phyloP scores from a whole-genome alignment of 2,329 filamentous ascomycete species.

The Blumeriella jaapii region DNA sequence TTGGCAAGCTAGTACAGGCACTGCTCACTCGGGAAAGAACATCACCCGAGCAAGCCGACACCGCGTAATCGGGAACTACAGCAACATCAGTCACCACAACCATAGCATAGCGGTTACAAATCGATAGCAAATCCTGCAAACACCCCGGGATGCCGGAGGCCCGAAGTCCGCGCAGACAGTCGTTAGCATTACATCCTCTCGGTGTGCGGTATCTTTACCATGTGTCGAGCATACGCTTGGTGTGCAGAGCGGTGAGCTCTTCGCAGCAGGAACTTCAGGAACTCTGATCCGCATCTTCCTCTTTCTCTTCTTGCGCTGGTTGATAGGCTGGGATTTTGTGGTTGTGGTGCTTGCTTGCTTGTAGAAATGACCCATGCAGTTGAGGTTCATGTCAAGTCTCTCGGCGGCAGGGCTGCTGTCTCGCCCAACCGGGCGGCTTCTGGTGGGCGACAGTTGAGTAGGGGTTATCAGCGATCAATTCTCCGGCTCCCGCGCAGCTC shows the following conservation, averaged over 20 bases:
- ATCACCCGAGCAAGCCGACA: constrained; percentile 6
- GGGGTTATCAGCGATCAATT: constrained; percentile 32
- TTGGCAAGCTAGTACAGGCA: constrained; percentile 11
- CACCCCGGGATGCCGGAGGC: constrained; percentile 25
- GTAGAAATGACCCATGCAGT: constrained; percentile 30
- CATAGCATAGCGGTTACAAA: constrained; percentile 22
- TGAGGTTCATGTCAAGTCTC: constrained; percentile 27
- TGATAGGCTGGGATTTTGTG: not conserved
- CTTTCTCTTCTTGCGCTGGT: not conserved
- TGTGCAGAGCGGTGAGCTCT: constrained; percentile 28
- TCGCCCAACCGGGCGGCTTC: constrained; percentile 31
- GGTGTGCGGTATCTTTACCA: too few relatives aligned
- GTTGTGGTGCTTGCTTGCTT: constrained; percentile 20
- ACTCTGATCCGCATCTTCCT: not conserved
- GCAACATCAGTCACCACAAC: constrained; percentile 7
- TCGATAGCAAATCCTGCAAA: constrained; percentile 25
- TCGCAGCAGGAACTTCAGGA: constrained; percentile 29
- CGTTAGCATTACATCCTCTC: constrained; percentile 26
- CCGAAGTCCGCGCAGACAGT: constrained; percentile 28
- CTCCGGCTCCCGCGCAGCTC: constrained; percentile 29
- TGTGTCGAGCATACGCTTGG: constrained; percentile 13
- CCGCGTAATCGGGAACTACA: constrained; percentile 6
- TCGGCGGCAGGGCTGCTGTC: constrained; percentile 23
- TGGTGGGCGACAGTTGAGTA: constrained; percentile 26
- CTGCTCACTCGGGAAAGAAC: constrained; percentile 5